phyloP scores from a whole-genome alignment of 2,329 filamentous ascomycete species.

The Ceratocystis smalleyi region DNA sequence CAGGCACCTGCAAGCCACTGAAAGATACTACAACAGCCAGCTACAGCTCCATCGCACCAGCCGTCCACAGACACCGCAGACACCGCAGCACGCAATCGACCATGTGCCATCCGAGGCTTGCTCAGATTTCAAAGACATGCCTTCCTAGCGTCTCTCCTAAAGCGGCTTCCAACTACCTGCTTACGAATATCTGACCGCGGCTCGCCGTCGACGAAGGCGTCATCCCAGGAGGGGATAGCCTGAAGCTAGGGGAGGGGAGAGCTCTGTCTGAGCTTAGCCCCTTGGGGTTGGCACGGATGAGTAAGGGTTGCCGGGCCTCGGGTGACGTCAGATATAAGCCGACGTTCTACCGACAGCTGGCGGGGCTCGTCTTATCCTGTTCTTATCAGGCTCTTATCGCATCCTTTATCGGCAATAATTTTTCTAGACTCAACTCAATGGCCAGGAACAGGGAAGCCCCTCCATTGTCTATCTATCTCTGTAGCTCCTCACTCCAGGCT shows the following conservation, averaged over 20 bases:
- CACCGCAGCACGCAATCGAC: not conserved
- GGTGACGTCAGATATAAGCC: not conserved
- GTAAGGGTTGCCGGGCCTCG: not conserved
- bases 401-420: constrained; percentile 8
- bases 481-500: not conserved
- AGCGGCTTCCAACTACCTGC: not conserved
- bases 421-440: constrained; percentile 1
- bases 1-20: not conserved
- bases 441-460: not conserved
- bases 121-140: not conserved
- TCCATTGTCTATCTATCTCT: not conserved
- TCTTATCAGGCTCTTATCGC: not conserved
- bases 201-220: not conserved
- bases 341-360: not conserved
- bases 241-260: too few species aligned
- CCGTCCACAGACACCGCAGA: too few species aligned
- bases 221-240: not conserved
- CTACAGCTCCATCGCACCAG: not conserved
- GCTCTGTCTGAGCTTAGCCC: not conserved
- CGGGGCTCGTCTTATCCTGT: not conserved
- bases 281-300: not conserved
- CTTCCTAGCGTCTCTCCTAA: not conserved
- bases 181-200: not conserved
- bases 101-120: not conserved
- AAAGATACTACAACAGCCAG: not conserved